These are phyloP conservation scores for Pezicula neosporulosa DNA, from an alignment of 2,329 filamentous ascomycete genomes.

Conservation along the genomic window DNA sequence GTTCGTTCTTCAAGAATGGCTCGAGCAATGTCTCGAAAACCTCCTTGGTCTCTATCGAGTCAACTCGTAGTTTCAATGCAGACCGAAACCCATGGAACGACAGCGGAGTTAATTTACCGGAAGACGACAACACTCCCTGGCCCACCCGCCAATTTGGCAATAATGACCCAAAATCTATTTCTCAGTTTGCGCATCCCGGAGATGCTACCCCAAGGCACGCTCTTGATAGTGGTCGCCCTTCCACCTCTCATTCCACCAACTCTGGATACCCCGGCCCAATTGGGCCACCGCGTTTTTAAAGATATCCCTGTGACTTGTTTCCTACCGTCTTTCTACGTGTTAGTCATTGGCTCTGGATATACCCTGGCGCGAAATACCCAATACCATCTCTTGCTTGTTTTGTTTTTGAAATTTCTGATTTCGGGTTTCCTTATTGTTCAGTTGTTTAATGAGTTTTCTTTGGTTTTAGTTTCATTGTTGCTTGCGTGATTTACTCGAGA, in stretches of 20 bases:
- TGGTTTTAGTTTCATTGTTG: background rate
- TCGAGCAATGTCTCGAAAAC: slow-evolving; percentile 90
- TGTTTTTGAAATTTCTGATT: slow-evolving; percentile 18
- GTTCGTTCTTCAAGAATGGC: slow-evolving; percentile 87
- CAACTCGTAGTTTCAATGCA: slow-evolving; percentile 81
- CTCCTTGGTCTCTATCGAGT: slow-evolving; percentile 93
- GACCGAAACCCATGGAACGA: slow-evolving; percentile 99
- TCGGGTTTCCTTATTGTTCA: slow-evolving; percentile 15
- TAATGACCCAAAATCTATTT: slow-evolving; percentile 57
- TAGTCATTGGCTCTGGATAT: slow-evolving; percentile 28
- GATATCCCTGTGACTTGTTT: slow-evolving; percentile 24
- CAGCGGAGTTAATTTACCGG: slow-evolving; percentile 88
- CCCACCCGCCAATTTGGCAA: slow-evolving; percentile 59
- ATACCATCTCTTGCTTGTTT: slow-evolving; percentile 22
- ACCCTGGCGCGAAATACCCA: slow-evolving; percentile 32
- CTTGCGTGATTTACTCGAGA: background rate
- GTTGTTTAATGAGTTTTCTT: slow-evolving; percentile 11
- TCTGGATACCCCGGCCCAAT: slow-evolving; percentile 94
- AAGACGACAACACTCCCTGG: slow-evolving; percentile 71
- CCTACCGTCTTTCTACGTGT: slow-evolving; percentile 23
- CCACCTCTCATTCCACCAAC: slow-evolving; percentile 91
- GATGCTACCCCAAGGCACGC: slow-evolving; percentile 83
- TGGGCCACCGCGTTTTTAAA: slow-evolving; percentile 75
- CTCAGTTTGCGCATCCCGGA: slow-evolving; percentile 64
- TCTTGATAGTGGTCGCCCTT: slow-evolving; percentile 85